A percentile compares a stretch with the other conserved stretches of the same genome.
Evolutionary conservation across 495 filamentous ascomycete genomes (phyloP).

Genomic region (Penicillium desertorum): DNA sequence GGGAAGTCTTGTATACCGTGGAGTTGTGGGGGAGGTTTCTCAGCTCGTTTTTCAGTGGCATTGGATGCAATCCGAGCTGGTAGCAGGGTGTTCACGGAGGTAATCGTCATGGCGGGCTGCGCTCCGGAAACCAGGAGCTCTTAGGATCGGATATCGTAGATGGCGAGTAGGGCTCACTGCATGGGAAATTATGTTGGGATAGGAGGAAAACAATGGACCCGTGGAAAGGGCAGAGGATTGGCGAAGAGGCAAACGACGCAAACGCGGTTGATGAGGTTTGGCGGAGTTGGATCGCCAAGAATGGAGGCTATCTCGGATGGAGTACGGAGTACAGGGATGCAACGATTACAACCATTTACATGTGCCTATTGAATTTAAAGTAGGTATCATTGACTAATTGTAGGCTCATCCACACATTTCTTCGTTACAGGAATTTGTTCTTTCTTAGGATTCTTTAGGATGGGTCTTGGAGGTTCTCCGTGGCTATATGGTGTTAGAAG

Average conservation of each 20-base stretch:
- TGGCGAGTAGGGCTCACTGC: conserved; percentile 27
- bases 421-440: conserved; percentile 11
- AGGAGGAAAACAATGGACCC: background rate
- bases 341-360: background rate
- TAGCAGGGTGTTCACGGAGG: conserved; percentile 42
- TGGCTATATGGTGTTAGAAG: conserved; percentile 53
- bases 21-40: conserved; percentile 51
- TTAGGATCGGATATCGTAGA: conserved; percentile 22
- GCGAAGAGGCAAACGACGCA: conserved; percentile 7
- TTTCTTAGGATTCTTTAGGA: conserved; percentile 39
- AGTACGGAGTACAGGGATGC: background rate
- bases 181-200: conserved; percentile 17
- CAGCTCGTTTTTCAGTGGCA: conserved; percentile 34
- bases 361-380: background rate
- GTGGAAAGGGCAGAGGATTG: conserved; percentile 5
- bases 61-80: conserved; percentile 35
- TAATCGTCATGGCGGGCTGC: conserved; percentile 51
- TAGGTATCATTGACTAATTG: conserved; percentile 10
- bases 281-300: conserved; percentile 20
- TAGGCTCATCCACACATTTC: conserved; percentile 13
- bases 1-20: conserved; percentile 67
- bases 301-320: conserved; percentile 6
- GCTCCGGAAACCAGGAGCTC: conserved; percentile 32
- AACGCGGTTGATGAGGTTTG: conserved; percentile 17
- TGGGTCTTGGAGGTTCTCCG: conserved; percentile 81